Evolutionary conservation across 2,329 filamentous ascomycete genomes (phyloP), one percentile per base, ranked within the genome.

Genomic region (Fusarium siculi): DNA sequence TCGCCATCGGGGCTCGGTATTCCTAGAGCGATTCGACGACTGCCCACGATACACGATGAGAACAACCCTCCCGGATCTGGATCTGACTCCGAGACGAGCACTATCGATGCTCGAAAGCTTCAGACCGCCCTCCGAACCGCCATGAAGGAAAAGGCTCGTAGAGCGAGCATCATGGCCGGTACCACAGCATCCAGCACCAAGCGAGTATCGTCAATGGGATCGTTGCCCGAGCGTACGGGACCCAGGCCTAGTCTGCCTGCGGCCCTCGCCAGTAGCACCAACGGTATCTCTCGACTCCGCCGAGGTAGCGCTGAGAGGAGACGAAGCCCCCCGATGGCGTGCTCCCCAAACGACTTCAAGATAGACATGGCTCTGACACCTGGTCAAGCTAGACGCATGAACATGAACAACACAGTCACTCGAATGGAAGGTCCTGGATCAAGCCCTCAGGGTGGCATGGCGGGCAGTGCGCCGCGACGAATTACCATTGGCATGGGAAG

Each of bases 381-480:
- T 4, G 87, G 87, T 5, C 88, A 90, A 76, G 88, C 88, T 28
- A 81, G 88, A 58, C 84, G 88, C 50, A 90, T 90, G 88, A 87
- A 89, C 73, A 79, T 90, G 64, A 84, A 85, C 40, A 83, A 83
- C 68, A 73, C 85, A 66, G 54, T 47, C 54, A 57, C 40, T 57
- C 78, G 80, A 18, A 39, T 77, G 8, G 82, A 82, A 42, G 75
- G 63, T 4, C 49, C 66, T 16, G 72, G 74, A 21, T 72, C 76
- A 53, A 79, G 78, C 34, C 77, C 79, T 2, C 76, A 66, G 23
- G 72, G 77, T 7, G 39, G 60, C 30, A 62, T 72, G 64, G 61
- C 74, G 21, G 66, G 74, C 18, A 78, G 77, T 30, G 76, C 76
- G 40, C 73, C 78, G 16, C 79, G 82, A 39, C 81, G 82, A 63